Evolutionary conservation across 129 eudicot genomes (phyloP).

Genomic region (Escallonia rubra): DNA sequence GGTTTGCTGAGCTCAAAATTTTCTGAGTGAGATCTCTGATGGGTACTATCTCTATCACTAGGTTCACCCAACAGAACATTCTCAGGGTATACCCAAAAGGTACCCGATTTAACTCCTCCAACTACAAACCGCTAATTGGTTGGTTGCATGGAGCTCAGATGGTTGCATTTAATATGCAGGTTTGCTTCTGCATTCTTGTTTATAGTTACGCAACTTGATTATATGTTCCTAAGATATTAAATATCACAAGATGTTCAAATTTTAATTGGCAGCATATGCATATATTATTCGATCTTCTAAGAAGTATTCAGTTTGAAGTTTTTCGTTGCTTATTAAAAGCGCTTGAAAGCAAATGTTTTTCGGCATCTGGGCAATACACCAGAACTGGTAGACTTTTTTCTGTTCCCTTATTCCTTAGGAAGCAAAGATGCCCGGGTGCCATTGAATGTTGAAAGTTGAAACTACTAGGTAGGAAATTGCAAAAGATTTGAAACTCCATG

Average conservation of each 20-base stretch:
- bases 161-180: slow-evolving; percentile 99
- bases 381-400: background rate
- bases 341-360: no score
- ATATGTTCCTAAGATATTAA: no score
- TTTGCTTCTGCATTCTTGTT: slow-evolving; percentile 11
- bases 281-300: no score
- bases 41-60: slow-evolving; percentile 12
- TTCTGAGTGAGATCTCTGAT: background rate
- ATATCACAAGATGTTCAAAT: no score
- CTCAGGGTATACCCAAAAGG: slow-evolving; percentile 85
- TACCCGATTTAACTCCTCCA: slow-evolving; percentile 76
- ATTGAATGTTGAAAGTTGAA: slow-evolving; percentile 1
- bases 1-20: background rate
- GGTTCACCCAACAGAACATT: slow-evolving; percentile 82
- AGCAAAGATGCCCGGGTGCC: background rate
- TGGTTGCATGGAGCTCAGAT: slow-evolving; percentile 99
- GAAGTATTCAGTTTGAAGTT: no score
- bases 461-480: no score
- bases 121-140: slow-evolving; percentile 75
- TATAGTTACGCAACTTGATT: background rate
- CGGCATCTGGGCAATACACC: background rate
- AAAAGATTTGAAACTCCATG: no score
- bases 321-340: no score
- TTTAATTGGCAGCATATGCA: background rate
- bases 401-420: background rate